These are phyloP conservation scores for Lactarius vividus DNA, from an alignment of 768 basidiomycete species.

Conservation along the genomic window DNA sequence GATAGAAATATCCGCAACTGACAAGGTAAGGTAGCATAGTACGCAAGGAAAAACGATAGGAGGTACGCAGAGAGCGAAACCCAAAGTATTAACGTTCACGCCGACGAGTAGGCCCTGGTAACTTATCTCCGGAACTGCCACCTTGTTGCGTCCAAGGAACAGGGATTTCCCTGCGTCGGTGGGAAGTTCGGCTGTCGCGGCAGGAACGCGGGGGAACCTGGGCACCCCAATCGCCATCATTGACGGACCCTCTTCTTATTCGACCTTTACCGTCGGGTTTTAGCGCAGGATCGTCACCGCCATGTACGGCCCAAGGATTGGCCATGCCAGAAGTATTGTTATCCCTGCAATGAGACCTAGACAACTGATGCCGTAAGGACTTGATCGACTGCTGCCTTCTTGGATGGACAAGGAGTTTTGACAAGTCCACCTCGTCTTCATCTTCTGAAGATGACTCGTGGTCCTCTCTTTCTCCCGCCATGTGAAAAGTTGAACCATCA, in stretches of 20 bases:
- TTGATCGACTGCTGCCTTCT: conserved; percentile 73
- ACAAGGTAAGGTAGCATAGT: neutral
- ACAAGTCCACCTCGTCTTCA: conserved; percentile 58
- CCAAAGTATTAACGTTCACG: neutral
- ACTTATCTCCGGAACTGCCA: conserved; percentile 7
- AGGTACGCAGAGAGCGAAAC: neutral
- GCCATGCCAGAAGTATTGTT: neutral
- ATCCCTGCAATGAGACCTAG: neutral
- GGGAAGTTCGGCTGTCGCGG: conserved; percentile 8
- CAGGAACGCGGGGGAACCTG: conserved; percentile 1
- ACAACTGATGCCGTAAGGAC: conserved; percentile 64
- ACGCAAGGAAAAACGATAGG: neutral
- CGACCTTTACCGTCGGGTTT: conserved; percentile 9
- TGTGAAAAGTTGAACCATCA: conserved; percentile 47
- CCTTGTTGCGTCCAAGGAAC: conserved; percentile 17
- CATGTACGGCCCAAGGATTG: conserved; percentile 3
- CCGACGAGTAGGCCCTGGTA: neutral
- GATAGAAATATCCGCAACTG: neutral
- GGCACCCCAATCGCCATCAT: conserved; percentile 24
- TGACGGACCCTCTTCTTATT: conserved; percentile 25
- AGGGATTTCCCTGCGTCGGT: conserved; percentile 20
- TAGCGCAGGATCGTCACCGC: neutral
- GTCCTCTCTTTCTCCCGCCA: conserved; percentile 28
- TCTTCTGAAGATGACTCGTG: conserved; percentile 37
- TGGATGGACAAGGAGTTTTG: conserved; percentile 64